Evolutionary conservation across 352 stramenopile species (phyloP).

Genomic region (Blastocystis sp.): DNA sequence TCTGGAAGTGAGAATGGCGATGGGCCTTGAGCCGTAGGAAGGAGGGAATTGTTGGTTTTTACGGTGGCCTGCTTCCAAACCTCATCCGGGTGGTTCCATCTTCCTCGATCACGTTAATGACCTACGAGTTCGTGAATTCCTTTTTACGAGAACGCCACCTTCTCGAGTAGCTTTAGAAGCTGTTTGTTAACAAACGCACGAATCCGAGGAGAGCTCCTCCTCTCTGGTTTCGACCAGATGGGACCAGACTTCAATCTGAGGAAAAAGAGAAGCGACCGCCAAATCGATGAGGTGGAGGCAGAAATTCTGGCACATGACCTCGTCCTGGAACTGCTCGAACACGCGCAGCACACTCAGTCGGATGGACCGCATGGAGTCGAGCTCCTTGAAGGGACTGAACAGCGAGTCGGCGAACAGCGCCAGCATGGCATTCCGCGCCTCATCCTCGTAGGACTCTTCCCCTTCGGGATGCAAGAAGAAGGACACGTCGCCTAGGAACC

Average conservation of each 20-base stretch:
- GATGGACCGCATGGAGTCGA: conserved; percentile 14
- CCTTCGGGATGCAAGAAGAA: background rate
- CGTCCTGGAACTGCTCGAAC: conserved; percentile 61
- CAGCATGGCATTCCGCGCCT: conserved; percentile 5
- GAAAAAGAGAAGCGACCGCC: conserved; percentile 17
- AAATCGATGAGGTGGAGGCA: conserved; percentile 42
- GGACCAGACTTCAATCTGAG: conserved; percentile 56
- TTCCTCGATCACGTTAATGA: conserved; percentile 69
- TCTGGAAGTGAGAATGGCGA: conserved; percentile 30
- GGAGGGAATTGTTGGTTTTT: conserved; percentile 63
- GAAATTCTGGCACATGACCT: conserved; percentile 38
- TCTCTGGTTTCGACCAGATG: conserved; percentile 31
- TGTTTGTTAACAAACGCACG: conserved; percentile 26
- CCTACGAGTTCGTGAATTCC: conserved; percentile 66
- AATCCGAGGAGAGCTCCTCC: background rate
- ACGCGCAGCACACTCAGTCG: conserved; percentile 35
- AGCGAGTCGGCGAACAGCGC: background rate
- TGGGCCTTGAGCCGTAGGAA: background rate
- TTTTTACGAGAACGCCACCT: conserved; percentile 16
- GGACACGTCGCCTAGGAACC: conserved; percentile 10
- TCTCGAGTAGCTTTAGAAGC: conserved; percentile 45
- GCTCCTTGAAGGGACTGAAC: background rate
- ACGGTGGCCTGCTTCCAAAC: conserved; percentile 58
- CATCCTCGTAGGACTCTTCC: background rate
- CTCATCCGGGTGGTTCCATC: conserved; percentile 60